Base-by-base conservation (phyloP, 805 yeast genomes). In the Candida silvatica region DNA sequence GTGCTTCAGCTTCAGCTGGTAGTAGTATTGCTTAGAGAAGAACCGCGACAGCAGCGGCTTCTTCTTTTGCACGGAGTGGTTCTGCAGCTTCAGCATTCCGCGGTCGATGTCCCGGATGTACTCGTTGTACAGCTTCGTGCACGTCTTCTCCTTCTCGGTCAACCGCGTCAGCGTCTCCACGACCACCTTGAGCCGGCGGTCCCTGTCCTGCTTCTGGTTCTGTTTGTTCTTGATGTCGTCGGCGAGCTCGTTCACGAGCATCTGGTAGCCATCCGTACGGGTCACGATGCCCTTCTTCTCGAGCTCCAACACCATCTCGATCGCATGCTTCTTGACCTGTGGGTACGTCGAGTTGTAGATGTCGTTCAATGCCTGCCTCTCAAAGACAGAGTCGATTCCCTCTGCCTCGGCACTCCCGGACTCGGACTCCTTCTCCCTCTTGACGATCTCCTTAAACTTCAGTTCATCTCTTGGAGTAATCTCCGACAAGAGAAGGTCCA, bases 211-310 rank as follows among this genome's bases (percentile, higher is more conserved):
- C 40, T 74, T 55, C 41, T 66, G 72, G 8, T 59, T 51, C 42
- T 64, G 67, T 44, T 68, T 66, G 34, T 56, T 52, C 44, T 59
- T 63, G 43, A 92, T 85, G 43, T 90, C 97, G 36, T 69, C 59
- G 0, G 96, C 94, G 41, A 92, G 79, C 42, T 83, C 85, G 49
- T 87, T 86, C 39, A 92, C 58, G 11, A 92, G 51, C 17, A 72
- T 77, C 52, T 92, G 97, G 55, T 77, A 85, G 15, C 80, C 75
- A 50, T 85, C 74, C 22, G 67, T 61, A 39, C 94, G 68, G 3
- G 80, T 64, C 6, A 88, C 67, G 27, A 66, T 57, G 2, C 85
- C 87, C 51, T 72, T 57, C 1, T 67, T 53, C 49, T 90, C 97
- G 34, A 92, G 61, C 46, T 85, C 85, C 35, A 87, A 62, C 3